These are phyloP conservation scores for Ophiostoma sp. DNA, from an alignment of 2,329 filamentous ascomycete species.

Conservation along the genomic window DNA sequence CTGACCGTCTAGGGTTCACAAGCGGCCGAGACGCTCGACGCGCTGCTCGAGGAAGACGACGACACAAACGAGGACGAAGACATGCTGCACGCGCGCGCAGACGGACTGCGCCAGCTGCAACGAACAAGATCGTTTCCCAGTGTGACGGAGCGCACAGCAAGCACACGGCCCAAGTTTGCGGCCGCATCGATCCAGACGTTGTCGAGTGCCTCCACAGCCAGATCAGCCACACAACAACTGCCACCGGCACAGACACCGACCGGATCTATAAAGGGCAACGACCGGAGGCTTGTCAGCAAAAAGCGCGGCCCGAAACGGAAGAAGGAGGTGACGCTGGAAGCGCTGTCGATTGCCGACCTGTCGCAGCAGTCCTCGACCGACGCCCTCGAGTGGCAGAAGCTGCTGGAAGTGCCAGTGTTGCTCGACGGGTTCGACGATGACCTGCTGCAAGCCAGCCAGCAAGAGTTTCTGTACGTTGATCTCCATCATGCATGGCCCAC, in stretches of 20 bases:
- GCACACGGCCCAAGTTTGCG: conserved; percentile 44
- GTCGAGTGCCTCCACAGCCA: neutral
- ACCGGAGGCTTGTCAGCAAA: neutral
- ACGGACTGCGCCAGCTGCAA: conserved; percentile 49
- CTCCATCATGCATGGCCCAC: no score
- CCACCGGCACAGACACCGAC: neutral
- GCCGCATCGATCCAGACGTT: neutral
- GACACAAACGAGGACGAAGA: conserved; percentile 37
- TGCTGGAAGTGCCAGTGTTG: conserved; percentile 28
- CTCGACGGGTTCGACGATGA: conserved; percentile 60
- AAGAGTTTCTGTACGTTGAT: conserved; percentile 48
- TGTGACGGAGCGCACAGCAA: conserved; percentile 54
- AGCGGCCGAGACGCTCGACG: conserved; percentile 50
- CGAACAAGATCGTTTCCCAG: conserved; percentile 74
- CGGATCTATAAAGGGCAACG: neutral
- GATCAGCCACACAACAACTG: neutral
- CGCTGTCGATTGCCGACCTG: conserved; percentile 39
- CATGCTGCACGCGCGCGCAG: conserved; percentile 47
- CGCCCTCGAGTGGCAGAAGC: conserved; percentile 22
- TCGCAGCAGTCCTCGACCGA: neutral
- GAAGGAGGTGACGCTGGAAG: conserved; percentile 45
- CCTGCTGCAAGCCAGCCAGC: conserved; percentile 74
- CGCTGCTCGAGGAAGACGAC: conserved; percentile 53
- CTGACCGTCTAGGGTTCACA: conserved; percentile 30
- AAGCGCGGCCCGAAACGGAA: conserved; percentile 21